These are phyloP conservation scores for Hanseniaspora meyeri DNA, from an alignment of 805 yeast species.

Conservation along the genomic window DNA sequence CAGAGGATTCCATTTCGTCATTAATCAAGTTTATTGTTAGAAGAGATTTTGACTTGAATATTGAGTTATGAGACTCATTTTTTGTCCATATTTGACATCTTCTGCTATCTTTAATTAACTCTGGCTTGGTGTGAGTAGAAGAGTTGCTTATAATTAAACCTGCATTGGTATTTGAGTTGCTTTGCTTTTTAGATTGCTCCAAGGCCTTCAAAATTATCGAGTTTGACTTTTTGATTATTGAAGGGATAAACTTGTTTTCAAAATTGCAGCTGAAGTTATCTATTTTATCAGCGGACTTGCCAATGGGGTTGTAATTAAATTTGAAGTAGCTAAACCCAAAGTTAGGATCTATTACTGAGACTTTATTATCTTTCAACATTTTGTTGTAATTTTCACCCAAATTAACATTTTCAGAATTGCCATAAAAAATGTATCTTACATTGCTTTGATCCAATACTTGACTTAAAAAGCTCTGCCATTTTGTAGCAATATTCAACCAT, in stretches of 20 bases:
- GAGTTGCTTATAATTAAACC: slow-evolving; percentile 27
- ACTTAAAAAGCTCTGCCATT: slow-evolving; percentile 28
- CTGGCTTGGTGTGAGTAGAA: slow-evolving; percentile 26
- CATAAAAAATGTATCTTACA: slow-evolving; percentile 28
- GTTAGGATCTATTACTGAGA: slow-evolving; percentile 26
- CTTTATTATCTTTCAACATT: neutral
- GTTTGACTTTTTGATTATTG: slow-evolving; percentile 24
- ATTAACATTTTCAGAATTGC: slow-evolving; percentile 18
- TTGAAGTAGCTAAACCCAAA: slow-evolving; percentile 35
- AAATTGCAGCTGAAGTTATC: slow-evolving; percentile 8
- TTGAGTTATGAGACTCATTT: slow-evolving; percentile 24
- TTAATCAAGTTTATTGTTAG: slow-evolving; percentile 38
- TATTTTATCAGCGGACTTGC: neutral
- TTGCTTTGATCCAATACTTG: slow-evolving; percentile 25
- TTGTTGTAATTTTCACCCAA: neutral
- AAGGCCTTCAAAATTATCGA: slow-evolving; percentile 20
- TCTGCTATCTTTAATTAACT: slow-evolving; percentile 26
- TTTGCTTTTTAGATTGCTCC: slow-evolving; percentile 19
- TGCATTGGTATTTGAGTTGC: slow-evolving; percentile 24
- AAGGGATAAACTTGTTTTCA: slow-evolving; percentile 31
- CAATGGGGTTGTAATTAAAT: slow-evolving; percentile 8
- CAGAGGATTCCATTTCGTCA: slow-evolving; percentile 25
- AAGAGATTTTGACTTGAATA: slow-evolving; percentile 26
- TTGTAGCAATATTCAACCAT: slow-evolving; percentile 34
- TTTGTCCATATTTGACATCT: slow-evolving; percentile 44